Percentiles rank a stretch among this genome's conserved stretches.
phyloP scores from a whole-genome alignment of 2,329 filamentous ascomycete species.

The Phoma herbarum region DNA sequence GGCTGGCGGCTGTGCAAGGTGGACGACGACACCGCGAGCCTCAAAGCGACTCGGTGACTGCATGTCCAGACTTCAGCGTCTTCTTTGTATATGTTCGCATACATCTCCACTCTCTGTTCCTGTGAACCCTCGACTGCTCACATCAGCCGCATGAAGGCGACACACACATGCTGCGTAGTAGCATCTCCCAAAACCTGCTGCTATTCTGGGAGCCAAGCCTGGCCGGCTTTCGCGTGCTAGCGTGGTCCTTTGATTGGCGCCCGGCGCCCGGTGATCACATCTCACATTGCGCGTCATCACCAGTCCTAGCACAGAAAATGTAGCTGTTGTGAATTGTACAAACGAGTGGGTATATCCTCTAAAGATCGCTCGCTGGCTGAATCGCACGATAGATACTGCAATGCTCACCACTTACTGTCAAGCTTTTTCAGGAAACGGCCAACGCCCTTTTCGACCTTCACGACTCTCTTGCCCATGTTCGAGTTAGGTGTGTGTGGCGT shows the following conservation, averaged over 20 bases:
- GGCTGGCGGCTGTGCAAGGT: slow-evolving; percentile 26
- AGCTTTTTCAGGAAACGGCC: slow-evolving; percentile 78
- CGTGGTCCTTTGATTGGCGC: slow-evolving; percentile 27
- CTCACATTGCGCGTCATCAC: slow-evolving; percentile 13
- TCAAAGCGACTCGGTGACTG: slow-evolving; percentile 6
- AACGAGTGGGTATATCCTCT: slow-evolving; percentile 16
- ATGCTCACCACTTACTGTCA: slow-evolving; percentile 70
- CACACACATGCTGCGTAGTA: slow-evolving; percentile 26
- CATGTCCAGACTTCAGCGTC: background rate
- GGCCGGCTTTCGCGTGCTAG: slow-evolving; percentile 25
- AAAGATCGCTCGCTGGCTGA: slow-evolving; percentile 8
- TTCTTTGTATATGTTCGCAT: background rate
- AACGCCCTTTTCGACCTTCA: slow-evolving; percentile 73
- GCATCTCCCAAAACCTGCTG: slow-evolving; percentile 33
- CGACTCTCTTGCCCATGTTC: slow-evolving; percentile 71
- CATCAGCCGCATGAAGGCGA: slow-evolving; percentile 26
- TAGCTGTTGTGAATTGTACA: background rate
- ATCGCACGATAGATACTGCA: slow-evolving; percentile 2
- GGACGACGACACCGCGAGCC: slow-evolving; percentile 1
- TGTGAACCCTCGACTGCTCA: slow-evolving; percentile 1
- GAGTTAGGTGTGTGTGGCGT: slow-evolving; percentile 48
- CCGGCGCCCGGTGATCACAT: slow-evolving; percentile 21
- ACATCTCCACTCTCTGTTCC: slow-evolving; percentile 2
- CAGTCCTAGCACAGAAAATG: background rate
- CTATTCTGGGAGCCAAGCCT: slow-evolving; percentile 35